phyloP scores from a whole-genome alignment of 257 asterid genomes.

The Fraxinus cuspidata region DNA sequence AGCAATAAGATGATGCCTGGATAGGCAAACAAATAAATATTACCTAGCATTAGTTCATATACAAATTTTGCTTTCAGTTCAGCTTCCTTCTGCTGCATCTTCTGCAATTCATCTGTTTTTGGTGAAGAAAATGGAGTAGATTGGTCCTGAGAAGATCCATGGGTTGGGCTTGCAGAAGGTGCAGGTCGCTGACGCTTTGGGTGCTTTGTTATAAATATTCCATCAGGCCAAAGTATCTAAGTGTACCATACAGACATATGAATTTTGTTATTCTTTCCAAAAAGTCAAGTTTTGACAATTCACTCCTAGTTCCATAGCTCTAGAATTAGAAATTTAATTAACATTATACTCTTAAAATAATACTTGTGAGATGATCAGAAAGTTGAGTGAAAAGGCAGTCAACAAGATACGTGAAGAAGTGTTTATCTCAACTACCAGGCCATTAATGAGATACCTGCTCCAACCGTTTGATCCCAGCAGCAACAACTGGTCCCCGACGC shows the following conservation, averaged over 20 bases:
- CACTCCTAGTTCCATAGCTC: not conserved
- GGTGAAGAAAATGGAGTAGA: not conserved
- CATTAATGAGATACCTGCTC: slow-evolving; percentile 66
- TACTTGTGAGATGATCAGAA: not conserved
- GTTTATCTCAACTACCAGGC: slow-evolving; percentile 9
- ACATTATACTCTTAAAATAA: not conserved
- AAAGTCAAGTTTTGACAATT: slow-evolving; percentile 12
- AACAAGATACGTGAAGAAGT: slow-evolving; percentile 12
- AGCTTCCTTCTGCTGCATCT: slow-evolving; percentile 3
- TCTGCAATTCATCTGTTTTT: not conserved
- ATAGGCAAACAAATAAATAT: slow-evolving; percentile 18
- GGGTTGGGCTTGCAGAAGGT: slow-evolving; percentile 29
- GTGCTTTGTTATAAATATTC: slow-evolving; percentile 56
- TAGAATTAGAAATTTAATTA: not conserved
- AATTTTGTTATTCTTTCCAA: not conserved
- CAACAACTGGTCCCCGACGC: slow-evolving; percentile 86
- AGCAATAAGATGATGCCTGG: slow-evolving; percentile 4
- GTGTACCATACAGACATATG: slow-evolving; percentile 4
- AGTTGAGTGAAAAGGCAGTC: slow-evolving; percentile 11
- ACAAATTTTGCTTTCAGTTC: slow-evolving; percentile 21
- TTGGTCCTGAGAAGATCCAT: not conserved
- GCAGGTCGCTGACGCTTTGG: slow-evolving; percentile 47
- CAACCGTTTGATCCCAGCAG: slow-evolving; percentile 76
- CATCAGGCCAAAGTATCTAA: slow-evolving; percentile 62
- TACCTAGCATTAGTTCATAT: slow-evolving; percentile 68